phyloP scores from a whole-genome alignment of 140 eudicot genomes.

The Ambrosia hybrid region DNA sequence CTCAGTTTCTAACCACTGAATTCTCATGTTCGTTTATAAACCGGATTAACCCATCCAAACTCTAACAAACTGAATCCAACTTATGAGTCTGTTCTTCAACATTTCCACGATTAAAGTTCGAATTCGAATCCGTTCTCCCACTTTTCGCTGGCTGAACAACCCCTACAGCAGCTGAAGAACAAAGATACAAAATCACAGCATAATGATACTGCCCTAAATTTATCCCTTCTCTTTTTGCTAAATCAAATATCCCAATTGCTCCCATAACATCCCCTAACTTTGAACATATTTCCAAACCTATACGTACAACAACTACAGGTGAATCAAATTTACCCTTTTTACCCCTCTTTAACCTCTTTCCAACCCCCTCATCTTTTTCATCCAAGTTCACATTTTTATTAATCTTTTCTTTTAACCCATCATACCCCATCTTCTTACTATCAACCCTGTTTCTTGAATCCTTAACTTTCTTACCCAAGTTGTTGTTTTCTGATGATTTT shows the following conservation, averaged over 20 bases:
- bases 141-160: slow-evolving; percentile 83
- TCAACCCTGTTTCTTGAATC: slow-evolving; percentile 33
- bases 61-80: slow-evolving; percentile 28
- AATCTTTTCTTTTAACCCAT: slow-evolving; percentile 19
- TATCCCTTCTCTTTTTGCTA: slow-evolving; percentile 66
- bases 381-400: slow-evolving; percentile 6
- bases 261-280: slow-evolving; percentile 81
- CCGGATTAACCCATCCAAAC: slow-evolving; percentile 42
- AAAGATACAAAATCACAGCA: slow-evolving; percentile 77
- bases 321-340: slow-evolving; percentile 51
- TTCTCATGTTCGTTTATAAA: slow-evolving; percentile 25
- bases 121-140: slow-evolving; percentile 39
- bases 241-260: slow-evolving; percentile 67
- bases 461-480: slow-evolving; percentile 29
- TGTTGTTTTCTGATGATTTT: not conserved
- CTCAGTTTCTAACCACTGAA: slow-evolving; percentile 18
- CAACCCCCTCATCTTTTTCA: slow-evolving; percentile 22
- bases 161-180: slow-evolving; percentile 92
- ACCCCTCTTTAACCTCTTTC: slow-evolving; percentile 41
- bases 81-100: slow-evolving; percentile 17
- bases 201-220: slow-evolving; percentile 67
- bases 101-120: slow-evolving; percentile 19
- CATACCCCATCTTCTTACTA: slow-evolving; percentile 17
- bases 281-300: slow-evolving; percentile 75
- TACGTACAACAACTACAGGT: slow-evolving; percentile 45